Percentiles rank a stretch among this genome's conserved stretches.
These are phyloP conservation scores for Aureobasidium uvarum DNA, from an alignment of 2,329 filamentous ascomycete species.

Conservation along the genomic window DNA sequence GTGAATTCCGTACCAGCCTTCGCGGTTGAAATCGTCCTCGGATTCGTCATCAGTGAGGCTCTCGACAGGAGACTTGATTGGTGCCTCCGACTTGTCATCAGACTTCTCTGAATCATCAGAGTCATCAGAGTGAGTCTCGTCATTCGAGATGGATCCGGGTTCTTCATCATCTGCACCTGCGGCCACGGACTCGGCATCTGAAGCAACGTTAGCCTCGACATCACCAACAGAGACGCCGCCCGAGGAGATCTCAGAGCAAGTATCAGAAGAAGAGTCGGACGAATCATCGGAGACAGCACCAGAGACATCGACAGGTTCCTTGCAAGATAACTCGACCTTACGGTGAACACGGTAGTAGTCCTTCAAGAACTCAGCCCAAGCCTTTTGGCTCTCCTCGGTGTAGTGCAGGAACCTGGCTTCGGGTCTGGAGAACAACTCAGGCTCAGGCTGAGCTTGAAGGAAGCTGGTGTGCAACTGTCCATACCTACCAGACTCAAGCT, in stretches of 20 bases:
- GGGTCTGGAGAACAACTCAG: background rate
- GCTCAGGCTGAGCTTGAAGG: background rate
- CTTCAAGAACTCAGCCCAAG: background rate
- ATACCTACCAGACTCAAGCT: conserved; percentile 20
- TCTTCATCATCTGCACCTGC: background rate
- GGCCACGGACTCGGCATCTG: background rate
- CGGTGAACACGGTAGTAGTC: background rate
- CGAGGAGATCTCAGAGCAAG: background rate
- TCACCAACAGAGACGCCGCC: background rate
- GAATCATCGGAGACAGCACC: background rate
- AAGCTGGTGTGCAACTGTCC: conserved; percentile 3
- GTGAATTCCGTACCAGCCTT: conserved; percentile 10
- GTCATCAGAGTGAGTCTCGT: background rate
- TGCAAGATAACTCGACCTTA: background rate
- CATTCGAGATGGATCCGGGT: background rate
- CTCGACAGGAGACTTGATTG: conserved; percentile 1
- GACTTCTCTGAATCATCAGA: background rate
- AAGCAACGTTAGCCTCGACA: background rate
- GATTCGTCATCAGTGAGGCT: background rate
- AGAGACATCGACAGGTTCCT: background rate
- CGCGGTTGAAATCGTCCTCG: background rate
- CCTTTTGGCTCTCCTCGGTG: background rate
- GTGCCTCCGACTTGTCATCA: background rate
- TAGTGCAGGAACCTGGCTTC: conserved; percentile 6
- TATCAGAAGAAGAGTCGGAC: background rate